A percentile compares a stretch with the other conserved stretches of the same genome.
Conservation (phyloP, 805 yeast species). For the Hanseniaspora clermontiae region DNA sequence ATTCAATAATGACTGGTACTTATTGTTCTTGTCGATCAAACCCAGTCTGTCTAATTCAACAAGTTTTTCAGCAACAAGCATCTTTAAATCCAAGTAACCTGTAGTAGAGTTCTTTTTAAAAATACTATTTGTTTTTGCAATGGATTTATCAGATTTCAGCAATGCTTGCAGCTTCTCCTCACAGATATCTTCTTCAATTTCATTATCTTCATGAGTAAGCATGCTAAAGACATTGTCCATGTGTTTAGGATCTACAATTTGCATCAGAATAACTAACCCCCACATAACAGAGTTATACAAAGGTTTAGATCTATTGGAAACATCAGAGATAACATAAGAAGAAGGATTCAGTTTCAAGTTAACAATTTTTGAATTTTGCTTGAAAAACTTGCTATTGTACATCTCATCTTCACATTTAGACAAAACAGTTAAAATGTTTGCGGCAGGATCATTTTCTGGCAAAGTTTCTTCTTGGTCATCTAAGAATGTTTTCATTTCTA, state of each 20-base stretch:
- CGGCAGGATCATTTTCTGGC: slow-evolving; percentile 46
- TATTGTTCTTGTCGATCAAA: slow-evolving; percentile 48
- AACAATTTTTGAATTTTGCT: slow-evolving; percentile 37
- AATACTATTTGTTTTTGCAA: slow-evolving; percentile 14
- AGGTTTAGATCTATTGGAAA: slow-evolving; percentile 46
- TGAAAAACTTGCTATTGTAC: slow-evolving; percentile 21
- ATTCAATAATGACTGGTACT: slow-evolving; percentile 67
- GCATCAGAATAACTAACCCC: slow-evolving; percentile 65
- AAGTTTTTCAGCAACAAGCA: slow-evolving; percentile 57
- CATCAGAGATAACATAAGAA: slow-evolving; percentile 33
- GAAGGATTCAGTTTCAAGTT: slow-evolving; percentile 50
- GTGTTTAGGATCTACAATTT: slow-evolving; percentile 32
- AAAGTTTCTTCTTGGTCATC: slow-evolving; percentile 32
- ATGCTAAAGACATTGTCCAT: slow-evolving; percentile 8
- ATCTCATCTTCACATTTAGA: slow-evolving; percentile 27
- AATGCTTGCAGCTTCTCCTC: slow-evolving; percentile 52
- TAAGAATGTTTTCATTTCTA: slow-evolving; percentile 35
- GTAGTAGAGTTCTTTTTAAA: slow-evolving; percentile 11
- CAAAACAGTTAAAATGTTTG: slow-evolving; percentile 31
- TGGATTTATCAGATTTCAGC: slow-evolving; percentile 32
- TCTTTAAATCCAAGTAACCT: slow-evolving; percentile 65
- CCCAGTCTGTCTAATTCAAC: slow-evolving; percentile 64
- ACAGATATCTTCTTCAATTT: slow-evolving; percentile 36
- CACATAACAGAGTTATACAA: slow-evolving; percentile 68
- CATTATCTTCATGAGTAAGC: slow-evolving; percentile 52